Evolutionary conservation across 2,329 filamentous ascomycete species (phyloP), one percentile per base, ranked within the genome.

Genomic region (Penicillium sp.): DNA sequence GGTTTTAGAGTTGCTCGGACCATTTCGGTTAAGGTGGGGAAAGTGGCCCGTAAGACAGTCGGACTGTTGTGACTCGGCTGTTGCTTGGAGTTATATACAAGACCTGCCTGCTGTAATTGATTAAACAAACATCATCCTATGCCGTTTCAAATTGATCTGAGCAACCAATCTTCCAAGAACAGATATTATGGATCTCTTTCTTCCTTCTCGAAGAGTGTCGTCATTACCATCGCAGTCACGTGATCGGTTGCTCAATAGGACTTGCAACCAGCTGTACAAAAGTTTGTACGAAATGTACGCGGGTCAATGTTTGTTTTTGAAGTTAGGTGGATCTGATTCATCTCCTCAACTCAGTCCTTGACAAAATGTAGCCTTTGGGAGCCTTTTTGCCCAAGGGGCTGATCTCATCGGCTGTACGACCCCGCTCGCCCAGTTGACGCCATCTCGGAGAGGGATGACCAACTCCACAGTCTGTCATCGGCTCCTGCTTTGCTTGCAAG

Each of bases 341-440:
- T n/a, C 15, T 9, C 26, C 15, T n/a, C 17, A 49, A n/a, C 8
- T 7, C 4, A 3, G 2, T 30, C 5, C 2, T n/a, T 17, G 22
- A n/a, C 26, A 49, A 47, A n/a, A 10, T 49, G 15, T 15, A 10
- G 15, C n/a, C 4, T 17, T 37, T 24, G 8, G 5, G 10, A 37
- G 47, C 7, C 15, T 10, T 28, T n/a, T n/a, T 49, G 26, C 45
- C 26, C 15, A 30, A n/a, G 17, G 26, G 45, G 17, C 45, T 30
- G 26, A 10, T 30, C 26, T 7, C 15, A 15, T 22, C 26, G 45
- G 45, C 45, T 49, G 45, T 30, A n/a, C 54, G 47, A 69, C 67
- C 67, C 67, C 67, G 67, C 67, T 68, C 62, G 45, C 38, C 57
- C 59, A 50, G 44, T 59, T 62, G 56, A 62, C 60, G 66, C 67